Evolutionary conservation across 2,329 filamentous ascomycete species (phyloP).

Genomic region (Paecilomyces sp.): DNA sequence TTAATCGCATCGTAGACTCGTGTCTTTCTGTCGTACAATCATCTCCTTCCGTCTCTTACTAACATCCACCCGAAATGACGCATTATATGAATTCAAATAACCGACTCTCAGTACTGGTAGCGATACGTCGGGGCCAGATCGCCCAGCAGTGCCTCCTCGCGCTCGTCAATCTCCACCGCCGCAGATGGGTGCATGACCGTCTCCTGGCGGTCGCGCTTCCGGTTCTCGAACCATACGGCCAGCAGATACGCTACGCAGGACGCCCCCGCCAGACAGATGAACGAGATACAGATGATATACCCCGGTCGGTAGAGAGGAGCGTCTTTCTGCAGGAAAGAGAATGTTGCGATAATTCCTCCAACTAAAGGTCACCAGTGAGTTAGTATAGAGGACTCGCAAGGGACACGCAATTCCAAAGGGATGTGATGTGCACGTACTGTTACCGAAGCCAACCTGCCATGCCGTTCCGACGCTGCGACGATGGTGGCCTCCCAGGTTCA

Average conservation of each 20-base stretch:
- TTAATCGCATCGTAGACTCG: no score
- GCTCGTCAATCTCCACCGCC: conserved; percentile 17
- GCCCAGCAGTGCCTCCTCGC: conserved; percentile 28
- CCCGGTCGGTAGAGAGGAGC: conserved; percentile 63
- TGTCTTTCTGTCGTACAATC: no score
- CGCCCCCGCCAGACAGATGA: conserved; percentile 60
- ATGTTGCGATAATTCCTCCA: conserved; percentile 71
- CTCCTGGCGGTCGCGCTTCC: conserved; percentile 26
- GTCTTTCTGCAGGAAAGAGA: conserved; percentile 60
- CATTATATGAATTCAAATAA: no score
- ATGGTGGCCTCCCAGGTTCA: conserved; percentile 69
- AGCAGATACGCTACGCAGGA: conserved; percentile 34
- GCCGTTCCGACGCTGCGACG: conserved; percentile 63
- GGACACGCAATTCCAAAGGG: no score
- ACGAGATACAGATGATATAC: conserved; percentile 70
- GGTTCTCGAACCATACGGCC: conserved; percentile 33
- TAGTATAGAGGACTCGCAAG: background rate
- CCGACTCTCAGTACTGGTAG: conserved; percentile 24
- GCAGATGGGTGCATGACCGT: conserved; percentile 12
- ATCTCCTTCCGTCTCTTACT: no score
- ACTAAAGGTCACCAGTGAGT: conserved; percentile 31
- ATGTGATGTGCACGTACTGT: conserved; percentile 31
- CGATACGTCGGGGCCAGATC: conserved; percentile 36
- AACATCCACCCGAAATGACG: no score
- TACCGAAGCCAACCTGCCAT: conserved; percentile 73